These are phyloP conservation scores for Biscogniauxia mediterranea DNA, from an alignment of 2,329 filamentous ascomycete genomes.

Conservation along the genomic window DNA sequence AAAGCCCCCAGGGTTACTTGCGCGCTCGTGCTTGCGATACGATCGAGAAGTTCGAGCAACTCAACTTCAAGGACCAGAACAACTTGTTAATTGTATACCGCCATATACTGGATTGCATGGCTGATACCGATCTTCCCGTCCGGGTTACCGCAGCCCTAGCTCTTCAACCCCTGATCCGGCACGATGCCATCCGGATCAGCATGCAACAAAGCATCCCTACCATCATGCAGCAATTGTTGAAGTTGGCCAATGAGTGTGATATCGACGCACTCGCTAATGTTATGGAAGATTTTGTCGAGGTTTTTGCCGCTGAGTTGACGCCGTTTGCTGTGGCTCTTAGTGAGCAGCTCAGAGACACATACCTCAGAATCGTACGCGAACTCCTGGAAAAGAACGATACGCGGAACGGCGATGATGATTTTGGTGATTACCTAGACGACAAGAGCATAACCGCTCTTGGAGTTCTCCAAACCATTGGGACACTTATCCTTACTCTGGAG, in stretches of 20 bases:
- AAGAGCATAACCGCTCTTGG: conserved; percentile 98
- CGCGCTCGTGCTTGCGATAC: conserved; percentile 95
- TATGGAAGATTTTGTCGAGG: conserved; percentile 99
- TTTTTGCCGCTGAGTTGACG: conserved; percentile 94
- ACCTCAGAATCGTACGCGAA: conserved; percentile 88
- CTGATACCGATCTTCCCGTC: conserved; percentile 88
- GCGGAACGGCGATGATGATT: conserved; percentile 71
- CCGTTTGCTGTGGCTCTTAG: conserved; percentile 95
- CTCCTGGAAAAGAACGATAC: conserved; percentile 84
- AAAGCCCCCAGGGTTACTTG: conserved; percentile 86
- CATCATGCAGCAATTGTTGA: conserved; percentile 98
- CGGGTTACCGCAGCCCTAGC: conserved; percentile 92
- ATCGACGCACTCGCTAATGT: conserved; percentile 96
- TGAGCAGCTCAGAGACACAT: conserved; percentile 94
- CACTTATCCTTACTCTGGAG: conserved; percentile 92
- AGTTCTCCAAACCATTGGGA: conserved; percentile 95
- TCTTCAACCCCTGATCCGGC: conserved; percentile 90
- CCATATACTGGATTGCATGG: conserved; percentile 96
- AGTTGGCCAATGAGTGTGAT: conserved; percentile 95
- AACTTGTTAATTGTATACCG: conserved; percentile 96
- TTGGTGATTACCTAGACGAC: conserved; percentile 91
- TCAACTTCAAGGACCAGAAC: conserved; percentile 94
- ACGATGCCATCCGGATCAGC: conserved; percentile 87
- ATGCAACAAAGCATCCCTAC: conserved; percentile 99
- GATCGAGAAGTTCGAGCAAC: conserved; percentile 94